These are phyloP conservation scores for Pythium utonaiense DNA, from an alignment of 352 stramenopile species.

Conservation along the genomic window DNA sequence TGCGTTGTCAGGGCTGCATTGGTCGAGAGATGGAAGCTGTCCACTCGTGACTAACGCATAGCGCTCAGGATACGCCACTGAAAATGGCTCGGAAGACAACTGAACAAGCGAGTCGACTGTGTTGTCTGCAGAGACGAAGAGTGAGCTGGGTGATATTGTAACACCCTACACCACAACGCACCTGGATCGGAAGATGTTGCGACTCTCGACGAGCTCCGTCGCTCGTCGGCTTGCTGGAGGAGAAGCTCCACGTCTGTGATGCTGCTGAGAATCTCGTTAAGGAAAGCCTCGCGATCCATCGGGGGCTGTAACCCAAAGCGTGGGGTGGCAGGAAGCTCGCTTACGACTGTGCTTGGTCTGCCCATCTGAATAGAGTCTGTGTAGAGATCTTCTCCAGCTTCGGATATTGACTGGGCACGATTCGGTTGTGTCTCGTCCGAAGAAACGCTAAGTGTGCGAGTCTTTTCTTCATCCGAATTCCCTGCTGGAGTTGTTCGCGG, in stretches of 20 bases:
- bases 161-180: too few relatives aligned
- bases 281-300: conserved; percentile 33
- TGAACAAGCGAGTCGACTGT: background rate
- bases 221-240: conserved; percentile 31
- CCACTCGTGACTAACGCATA: conserved; percentile 13
- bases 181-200: background rate
- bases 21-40: background rate
- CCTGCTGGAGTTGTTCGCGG: too few relatives aligned
- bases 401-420: too few relatives aligned
- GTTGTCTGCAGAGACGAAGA: background rate
- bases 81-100: conserved; percentile 15
- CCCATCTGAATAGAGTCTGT: background rate
- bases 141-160: too few relatives aligned
- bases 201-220: background rate
- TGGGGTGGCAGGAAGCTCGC: too few relatives aligned
- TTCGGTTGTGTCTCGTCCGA: too few relatives aligned
- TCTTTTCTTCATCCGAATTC: too few relatives aligned
- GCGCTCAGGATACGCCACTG: conserved; percentile 20
- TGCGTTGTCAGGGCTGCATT: background rate
- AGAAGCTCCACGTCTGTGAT: conserved; percentile 59
- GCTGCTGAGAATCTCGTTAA: conserved; percentile 55
- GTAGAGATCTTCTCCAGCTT: too few relatives aligned
- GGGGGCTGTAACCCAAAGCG: background rate
- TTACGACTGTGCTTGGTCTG: background rate
- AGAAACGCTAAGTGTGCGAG: too few relatives aligned